Evolutionary conservation across 148 eudicot genomes (phyloP), one percentile per base, ranked within the genome.

Genomic region (Fagopyrum homotropicum): DNA sequence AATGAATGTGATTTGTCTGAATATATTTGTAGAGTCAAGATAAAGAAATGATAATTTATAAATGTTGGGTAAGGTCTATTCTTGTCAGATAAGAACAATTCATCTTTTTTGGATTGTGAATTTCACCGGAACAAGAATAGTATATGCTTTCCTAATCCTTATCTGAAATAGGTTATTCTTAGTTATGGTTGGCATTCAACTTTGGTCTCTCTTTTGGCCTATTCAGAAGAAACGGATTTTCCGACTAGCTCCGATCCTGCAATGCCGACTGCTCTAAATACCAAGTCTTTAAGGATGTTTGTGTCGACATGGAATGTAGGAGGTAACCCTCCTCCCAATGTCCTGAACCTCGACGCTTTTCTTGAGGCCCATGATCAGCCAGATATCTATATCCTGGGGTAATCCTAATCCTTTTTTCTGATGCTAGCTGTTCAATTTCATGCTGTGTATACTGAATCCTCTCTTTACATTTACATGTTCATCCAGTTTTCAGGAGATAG

Each of bases 231-330:
- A 71, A 22, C 22, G 52, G 73, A 70, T 5, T 70, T 51, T 70
- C 73, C 7, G 45, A 45, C 30, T 45, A n/a, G 5, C 73, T 46
- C 45, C 6, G 51, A 71, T 7, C 35, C 73, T 19, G 46, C 73
- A 1, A 71, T 71, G 73, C 73, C 73, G 46, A 71, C 73, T 64
- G 45, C 14, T 64, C 70, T 30, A 14, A 22, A 64, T 52, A 71
- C 73, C 54, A 45, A 45, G 73, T 17, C 50, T 17, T 46, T 71
- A 71, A 71, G 95, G 76, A 80, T 86, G 66, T 88, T 86, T 75
- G 86, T 88, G 49, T 88, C 88, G 29, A 90, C 95, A 16, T 90
- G 95, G 95, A 90, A 90, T 81, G 90, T 90, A 1, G 91, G 89
- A 52, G 95, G 95, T 16, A 83, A 85, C 78, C 80, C 86, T 52